A percentile compares a stretch with the other conserved stretches of the same genome.
Evolutionary conservation across 202 grass and related monocot species (phyloP).

Genomic region (Saccharum hybrid): DNA sequence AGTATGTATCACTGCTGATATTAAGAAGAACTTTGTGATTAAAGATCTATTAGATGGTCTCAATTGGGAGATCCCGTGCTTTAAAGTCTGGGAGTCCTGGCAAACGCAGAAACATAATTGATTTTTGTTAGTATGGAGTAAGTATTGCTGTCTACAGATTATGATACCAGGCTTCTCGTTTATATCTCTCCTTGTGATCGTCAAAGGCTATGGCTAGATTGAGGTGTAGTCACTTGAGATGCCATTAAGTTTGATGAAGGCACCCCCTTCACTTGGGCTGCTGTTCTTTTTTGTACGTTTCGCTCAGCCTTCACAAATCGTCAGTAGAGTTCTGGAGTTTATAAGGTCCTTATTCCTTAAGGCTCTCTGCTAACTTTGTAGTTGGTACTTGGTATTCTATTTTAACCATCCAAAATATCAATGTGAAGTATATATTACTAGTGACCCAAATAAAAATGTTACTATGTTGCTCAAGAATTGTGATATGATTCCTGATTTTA

Average conservation of each 20-base stretch:
- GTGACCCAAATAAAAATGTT: neutral
- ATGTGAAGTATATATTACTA: slow-evolving; percentile 4
- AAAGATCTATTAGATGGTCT: slow-evolving; percentile 23
- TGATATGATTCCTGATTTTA: slow-evolving; percentile 17
- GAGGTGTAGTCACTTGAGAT: slow-evolving; percentile 20
- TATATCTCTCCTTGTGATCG: neutral
- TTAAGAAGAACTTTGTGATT: neutral
- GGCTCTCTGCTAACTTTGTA: neutral
- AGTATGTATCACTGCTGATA: neutral
- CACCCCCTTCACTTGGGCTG: slow-evolving; percentile 18
- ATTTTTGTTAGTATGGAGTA: slow-evolving; percentile 16
- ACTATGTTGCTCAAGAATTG: slow-evolving; percentile 27
- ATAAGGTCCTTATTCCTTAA: neutral
- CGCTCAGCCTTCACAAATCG: slow-evolving; percentile 17
- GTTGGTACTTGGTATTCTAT: neutral
- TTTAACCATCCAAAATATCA: slow-evolving; percentile 13
- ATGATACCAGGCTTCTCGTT: neutral
- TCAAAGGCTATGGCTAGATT: slow-evolving; percentile 2
- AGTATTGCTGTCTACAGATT: neutral
- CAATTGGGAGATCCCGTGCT: neutral
- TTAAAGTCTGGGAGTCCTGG: neutral
- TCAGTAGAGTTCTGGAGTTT: slow-evolving; percentile 23
- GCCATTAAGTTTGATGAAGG: slow-evolving; percentile 20
- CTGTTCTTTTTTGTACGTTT: neutral
- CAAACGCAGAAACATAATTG: neutral